phyloP scores from a whole-genome alignment of 192 early-diverging fungal genomes.

The Backusella australiensis region DNA sequence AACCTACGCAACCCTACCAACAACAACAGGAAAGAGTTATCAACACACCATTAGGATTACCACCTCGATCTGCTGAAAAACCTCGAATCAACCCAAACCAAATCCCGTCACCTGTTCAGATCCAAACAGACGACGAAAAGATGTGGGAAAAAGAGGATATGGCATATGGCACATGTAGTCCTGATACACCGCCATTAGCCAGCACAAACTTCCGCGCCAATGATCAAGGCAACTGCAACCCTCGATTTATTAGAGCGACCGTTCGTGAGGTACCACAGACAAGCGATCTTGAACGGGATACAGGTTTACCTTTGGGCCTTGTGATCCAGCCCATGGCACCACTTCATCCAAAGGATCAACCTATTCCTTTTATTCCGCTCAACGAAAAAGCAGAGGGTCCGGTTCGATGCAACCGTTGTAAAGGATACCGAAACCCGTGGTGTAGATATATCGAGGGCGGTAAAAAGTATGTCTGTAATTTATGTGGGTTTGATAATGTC shows the following conservation, averaged over 20 bases:
- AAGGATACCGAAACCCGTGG: constrained; percentile 92
- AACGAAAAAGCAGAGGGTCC: constrained; percentile 74
- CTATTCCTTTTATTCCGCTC: constrained; percentile 79
- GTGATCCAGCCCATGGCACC: constrained; percentile 92
- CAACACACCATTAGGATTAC: constrained; percentile 35
- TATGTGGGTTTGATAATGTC: constrained; percentile 86
- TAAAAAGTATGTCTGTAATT: constrained; percentile 89
- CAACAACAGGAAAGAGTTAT: constrained; percentile 29
- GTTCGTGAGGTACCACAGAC: constrained; percentile 83
- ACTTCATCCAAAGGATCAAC: constrained; percentile 72
- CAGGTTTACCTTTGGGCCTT: constrained; percentile 83
- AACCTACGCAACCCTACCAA: constrained; percentile 23
- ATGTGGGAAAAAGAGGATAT: background rate
- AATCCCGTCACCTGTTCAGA: constrained; percentile 85
- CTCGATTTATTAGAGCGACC: constrained; percentile 88
- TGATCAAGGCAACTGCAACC: constrained; percentile 94
- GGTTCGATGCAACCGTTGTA: constrained; percentile 87
- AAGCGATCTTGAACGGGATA: constrained; percentile 73
- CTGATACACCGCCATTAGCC: constrained; percentile 72
- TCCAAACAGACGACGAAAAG: constrained; percentile 66
- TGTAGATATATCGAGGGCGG: constrained; percentile 89
- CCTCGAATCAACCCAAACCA: constrained; percentile 91
- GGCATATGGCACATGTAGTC: constrained; percentile 68
- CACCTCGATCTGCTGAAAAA: constrained; percentile 35
- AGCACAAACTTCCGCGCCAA: constrained; percentile 76